A percentile compares a stretch with the other conserved stretches of the same genome.
These are phyloP conservation scores for Calonectria hawksworthii DNA, from an alignment of 2,329 filamentous ascomycete genomes.

Conservation along the genomic window DNA sequence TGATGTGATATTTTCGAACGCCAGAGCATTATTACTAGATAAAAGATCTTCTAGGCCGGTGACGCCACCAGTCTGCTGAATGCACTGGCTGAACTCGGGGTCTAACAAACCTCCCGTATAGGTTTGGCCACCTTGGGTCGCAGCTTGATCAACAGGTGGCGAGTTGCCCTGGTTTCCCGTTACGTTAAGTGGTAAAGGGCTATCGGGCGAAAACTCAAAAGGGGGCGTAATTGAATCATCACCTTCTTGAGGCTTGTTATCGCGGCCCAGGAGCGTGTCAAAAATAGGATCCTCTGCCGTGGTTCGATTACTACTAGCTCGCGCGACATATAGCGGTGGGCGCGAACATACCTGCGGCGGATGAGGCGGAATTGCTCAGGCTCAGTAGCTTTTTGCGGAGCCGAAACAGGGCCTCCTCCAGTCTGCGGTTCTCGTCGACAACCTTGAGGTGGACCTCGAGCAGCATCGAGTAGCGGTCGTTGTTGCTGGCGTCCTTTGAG, in stretches of 20 bases:
- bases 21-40: background rate
- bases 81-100: background rate
- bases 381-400: background rate
- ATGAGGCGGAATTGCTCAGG: constrained; percentile 3
- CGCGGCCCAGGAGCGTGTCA: background rate
- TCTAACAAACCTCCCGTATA: background rate
- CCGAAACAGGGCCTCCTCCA: background rate
- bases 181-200: background rate
- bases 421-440: constrained; percentile 5
- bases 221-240: background rate
- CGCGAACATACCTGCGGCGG: background rate
- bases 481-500: constrained; percentile 3
- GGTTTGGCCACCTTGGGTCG: background rate
- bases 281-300: background rate
- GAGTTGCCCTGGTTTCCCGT: background rate
- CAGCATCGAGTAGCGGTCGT: constrained; percentile 5
- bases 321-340: background rate
- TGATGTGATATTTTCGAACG: background rate
- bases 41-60: background rate
- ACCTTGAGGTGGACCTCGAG: constrained; percentile 9
- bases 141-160: background rate
- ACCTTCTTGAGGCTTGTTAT: background rate
- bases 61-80: background rate
- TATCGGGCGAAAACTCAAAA: background rate
- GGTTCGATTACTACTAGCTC: background rate